phyloP scores from a whole-genome alignment of 768 basidiomycete genomes.

The Boletales sp. region DNA sequence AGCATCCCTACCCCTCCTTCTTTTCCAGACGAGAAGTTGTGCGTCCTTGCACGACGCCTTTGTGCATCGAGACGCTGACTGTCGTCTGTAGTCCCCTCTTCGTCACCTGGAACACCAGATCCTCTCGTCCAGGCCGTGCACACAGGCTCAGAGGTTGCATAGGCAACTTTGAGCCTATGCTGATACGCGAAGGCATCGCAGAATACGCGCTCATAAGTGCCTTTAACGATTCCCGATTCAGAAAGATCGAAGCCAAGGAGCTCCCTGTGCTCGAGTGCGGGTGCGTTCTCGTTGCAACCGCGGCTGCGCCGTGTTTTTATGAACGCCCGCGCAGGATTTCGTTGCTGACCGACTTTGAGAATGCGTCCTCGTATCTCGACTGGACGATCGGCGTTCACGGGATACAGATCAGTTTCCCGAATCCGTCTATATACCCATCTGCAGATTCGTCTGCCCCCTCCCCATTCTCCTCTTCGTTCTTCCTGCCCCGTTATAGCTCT shows the following conservation, averaged over 20 bases:
- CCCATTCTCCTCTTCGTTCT: constrained; percentile 63
- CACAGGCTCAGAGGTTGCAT: constrained; percentile 87
- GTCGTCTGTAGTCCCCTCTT: constrained; percentile 63
- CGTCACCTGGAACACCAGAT: constrained; percentile 90
- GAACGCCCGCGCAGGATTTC: constrained; percentile 59
- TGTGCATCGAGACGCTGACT: constrained; percentile 3
- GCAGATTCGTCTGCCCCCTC: constrained; percentile 58
- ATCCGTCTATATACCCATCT: constrained; percentile 58
- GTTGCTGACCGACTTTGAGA: constrained; percentile 90
- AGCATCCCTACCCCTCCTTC: constrained; percentile 50
- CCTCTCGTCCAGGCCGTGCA: constrained; percentile 54
- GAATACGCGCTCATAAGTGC: constrained; percentile 94
- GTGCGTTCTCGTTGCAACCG: constrained; percentile 44
- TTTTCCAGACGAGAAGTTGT: constrained; percentile 80
- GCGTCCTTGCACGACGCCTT: constrained; percentile 32
- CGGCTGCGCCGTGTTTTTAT: neutral
- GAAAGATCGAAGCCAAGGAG: constrained; percentile 72
- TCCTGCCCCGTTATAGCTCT: constrained; percentile 50
- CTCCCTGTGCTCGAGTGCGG: constrained; percentile 80
- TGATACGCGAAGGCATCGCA: constrained; percentile 69
- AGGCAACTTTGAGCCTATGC: constrained; percentile 81
- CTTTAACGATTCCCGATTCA: constrained; percentile 84
- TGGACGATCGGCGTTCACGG: constrained; percentile 94
- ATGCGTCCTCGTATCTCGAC: constrained; percentile 79
- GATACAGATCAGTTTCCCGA: constrained; percentile 83